These are phyloP conservation scores for Acrocalymma vagum DNA, from an alignment of 2,329 filamentous ascomycete species.

Conservation along the genomic window DNA sequence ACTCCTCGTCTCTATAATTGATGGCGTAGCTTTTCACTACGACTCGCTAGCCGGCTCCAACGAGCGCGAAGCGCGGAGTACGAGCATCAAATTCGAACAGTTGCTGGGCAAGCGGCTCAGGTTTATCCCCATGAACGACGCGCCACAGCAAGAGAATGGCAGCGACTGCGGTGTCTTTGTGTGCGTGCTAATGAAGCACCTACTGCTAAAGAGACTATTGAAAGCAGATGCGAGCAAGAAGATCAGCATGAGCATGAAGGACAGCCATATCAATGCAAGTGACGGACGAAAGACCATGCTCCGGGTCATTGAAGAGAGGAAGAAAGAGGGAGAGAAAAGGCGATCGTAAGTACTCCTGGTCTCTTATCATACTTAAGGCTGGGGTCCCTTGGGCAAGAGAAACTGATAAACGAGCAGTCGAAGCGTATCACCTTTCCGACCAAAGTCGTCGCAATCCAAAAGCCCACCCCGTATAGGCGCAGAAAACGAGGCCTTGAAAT, in stretches of 20 bases:
- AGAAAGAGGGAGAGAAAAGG: constrained; percentile 86
- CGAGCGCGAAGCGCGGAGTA: constrained; percentile 73
- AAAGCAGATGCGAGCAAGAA: constrained; percentile 82
- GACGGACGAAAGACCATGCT: constrained; percentile 90
- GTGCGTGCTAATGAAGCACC: constrained; percentile 91
- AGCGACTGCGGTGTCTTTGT: constrained; percentile 97
- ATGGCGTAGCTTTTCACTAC: constrained; percentile 95
- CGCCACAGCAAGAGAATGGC: constrained; percentile 89
- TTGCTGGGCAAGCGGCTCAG: constrained; percentile 73
- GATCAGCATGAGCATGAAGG: constrained; percentile 92
- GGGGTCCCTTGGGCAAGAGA: constrained; percentile 1
- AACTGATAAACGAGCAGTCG: constrained; percentile 25
- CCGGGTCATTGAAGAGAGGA: constrained; percentile 83
- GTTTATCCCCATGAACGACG: constrained; percentile 84
- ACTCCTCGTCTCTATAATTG: constrained; percentile 85
- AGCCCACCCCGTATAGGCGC: constrained; percentile 49
- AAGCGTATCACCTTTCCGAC: constrained; percentile 44
- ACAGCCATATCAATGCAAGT: constrained; percentile 81
- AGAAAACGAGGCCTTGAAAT: constrained; percentile 35
- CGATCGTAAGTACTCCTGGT: constrained; percentile 73
- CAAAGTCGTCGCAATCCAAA: constrained; percentile 39
- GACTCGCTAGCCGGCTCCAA: constrained; percentile 85
- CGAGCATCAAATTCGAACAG: constrained; percentile 72
- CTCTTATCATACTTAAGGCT: not conserved
- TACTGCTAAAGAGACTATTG: constrained; percentile 86